These are phyloP conservation scores for Cyclocybe cylindracea DNA, from an alignment of 768 basidiomycete genomes.

Conservation along the genomic window DNA sequence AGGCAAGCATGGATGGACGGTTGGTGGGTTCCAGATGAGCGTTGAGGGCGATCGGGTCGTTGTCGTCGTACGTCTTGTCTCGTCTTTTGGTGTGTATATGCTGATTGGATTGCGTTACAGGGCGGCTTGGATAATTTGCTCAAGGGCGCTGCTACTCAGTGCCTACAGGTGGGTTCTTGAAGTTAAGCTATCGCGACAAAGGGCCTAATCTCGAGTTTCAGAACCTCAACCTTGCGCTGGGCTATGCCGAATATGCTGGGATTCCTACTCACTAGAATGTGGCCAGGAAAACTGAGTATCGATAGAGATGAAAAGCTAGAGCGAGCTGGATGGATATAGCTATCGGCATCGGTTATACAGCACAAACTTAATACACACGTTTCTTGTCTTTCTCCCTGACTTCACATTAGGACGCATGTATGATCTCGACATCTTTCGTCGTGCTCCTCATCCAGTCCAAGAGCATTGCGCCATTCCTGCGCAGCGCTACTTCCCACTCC, in stretches of 20 bases:
- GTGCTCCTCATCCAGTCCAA: too few species aligned
- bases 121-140: slow-evolving; percentile 95
- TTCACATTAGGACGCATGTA: too few species aligned
- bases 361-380: too few species aligned
- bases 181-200: neutral
- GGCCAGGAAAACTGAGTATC: neutral
- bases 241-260: slow-evolving; percentile 82
- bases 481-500: too few species aligned
- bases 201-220: slow-evolving; percentile 26
- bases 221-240: slow-evolving; percentile 90
- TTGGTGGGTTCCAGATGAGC: slow-evolving; percentile 94
- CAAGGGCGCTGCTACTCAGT: slow-evolving; percentile 99
- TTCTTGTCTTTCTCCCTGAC: too few species aligned
- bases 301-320: too few species aligned
- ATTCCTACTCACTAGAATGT: slow-evolving; percentile 47
- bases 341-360: too few species aligned
- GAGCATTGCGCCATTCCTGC: too few species aligned
- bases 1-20: slow-evolving; percentile 84
- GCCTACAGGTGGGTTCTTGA: slow-evolving; percentile 71
- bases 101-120: slow-evolving; percentile 34
- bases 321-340: too few species aligned
- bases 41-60: slow-evolving; percentile 88
- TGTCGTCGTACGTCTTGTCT: slow-evolving; percentile 65
- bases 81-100: neutral
- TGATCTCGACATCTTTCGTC: too few species aligned